Evolutionary conservation across 345 rosid genomes (phyloP), one percentile per base, ranked within the genome.

Genomic region (Aurinia saxatilis): DNA sequence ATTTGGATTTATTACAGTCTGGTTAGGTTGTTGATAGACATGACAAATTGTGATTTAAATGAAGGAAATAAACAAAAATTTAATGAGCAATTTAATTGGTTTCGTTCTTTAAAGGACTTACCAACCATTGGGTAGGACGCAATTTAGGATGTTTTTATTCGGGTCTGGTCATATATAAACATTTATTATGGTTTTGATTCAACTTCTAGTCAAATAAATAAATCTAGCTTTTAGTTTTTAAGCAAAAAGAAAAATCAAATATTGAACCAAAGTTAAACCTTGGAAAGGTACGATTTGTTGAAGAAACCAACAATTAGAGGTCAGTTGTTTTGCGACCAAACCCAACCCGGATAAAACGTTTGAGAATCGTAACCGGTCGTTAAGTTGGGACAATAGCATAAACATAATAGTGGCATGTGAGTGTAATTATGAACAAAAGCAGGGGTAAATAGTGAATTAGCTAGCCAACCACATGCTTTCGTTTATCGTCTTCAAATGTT

Each of bases 401-500:
- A 17, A 11, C 13, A 31, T 2, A 35, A 19, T 18, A 59, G 81
- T 82, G 95, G 85, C 80, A 76, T 46, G 2, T 5, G 0, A 18
- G 8, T 56, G 91, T 86, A 75, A 82, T 58, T 75, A 67, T 52
- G 62, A 54, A 54, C 18, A 2, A 4, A 0, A 5, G 50, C 8
- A 36, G 14, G 80, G 95, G 66, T 30, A 53, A 73, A 9, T n/a
- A 10, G 4, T n/a, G 6, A 66, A 51, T 37, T 76, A 0, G 38
- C 12, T 37, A 65, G 45, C 35, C 75, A 75, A 67, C 76, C 79
- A 68, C 41, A 70, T 34, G 35, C 51, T 21, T 27, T 48, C 64
- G 33, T 63, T 33, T 49, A 47, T 66, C 70, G 48, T 73, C 78
- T 51, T 79, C 83, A 54, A 50, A 76, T 67, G 70, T 66, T 61